phyloP scores from a whole-genome alignment of 2,329 filamentous ascomycete genomes.

The Xylariomycetidae sp. region DNA sequence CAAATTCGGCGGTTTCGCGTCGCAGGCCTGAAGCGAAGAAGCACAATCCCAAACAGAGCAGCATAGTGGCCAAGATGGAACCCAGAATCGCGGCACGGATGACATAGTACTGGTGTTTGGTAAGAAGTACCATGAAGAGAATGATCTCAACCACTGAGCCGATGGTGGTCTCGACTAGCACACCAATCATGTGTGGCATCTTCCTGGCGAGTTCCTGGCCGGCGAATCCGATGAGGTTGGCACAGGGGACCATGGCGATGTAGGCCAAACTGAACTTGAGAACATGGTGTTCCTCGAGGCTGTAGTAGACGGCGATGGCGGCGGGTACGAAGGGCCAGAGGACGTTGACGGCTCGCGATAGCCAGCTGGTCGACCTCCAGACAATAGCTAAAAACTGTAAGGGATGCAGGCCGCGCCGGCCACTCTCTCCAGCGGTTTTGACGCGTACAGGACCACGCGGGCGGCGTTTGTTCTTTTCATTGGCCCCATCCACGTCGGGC shows the following conservation, averaged over 20 bases:
- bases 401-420: slow-evolving; percentile 61
- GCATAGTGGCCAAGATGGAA: slow-evolving; percentile 75
- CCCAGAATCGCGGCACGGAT: slow-evolving; percentile 81
- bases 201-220: slow-evolving; percentile 70
- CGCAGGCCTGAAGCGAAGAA: slow-evolving; percentile 73
- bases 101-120: slow-evolving; percentile 54
- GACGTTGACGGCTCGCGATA: slow-evolving; percentile 63
- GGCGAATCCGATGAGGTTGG: slow-evolving; percentile 71
- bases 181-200: slow-evolving; percentile 66
- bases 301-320: slow-evolving; percentile 58
- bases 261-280: slow-evolving; percentile 68
- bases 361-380: slow-evolving; percentile 57
- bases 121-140: slow-evolving; percentile 72
- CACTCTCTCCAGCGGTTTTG: slow-evolving; percentile 57
- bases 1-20: slow-evolving; percentile 66
- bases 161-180: slow-evolving; percentile 58
- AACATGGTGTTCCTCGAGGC: slow-evolving; percentile 41
- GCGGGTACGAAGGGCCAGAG: slow-evolving; percentile 73
- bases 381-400: slow-evolving; percentile 59
- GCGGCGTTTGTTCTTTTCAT: slow-evolving; percentile 9
- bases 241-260: slow-evolving; percentile 72
- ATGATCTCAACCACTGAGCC: slow-evolving; percentile 78
- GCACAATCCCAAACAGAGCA: slow-evolving; percentile 74
- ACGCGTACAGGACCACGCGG: slow-evolving; percentile 19
- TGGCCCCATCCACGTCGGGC: slow-evolving; percentile 15